Base-by-base conservation (phyloP, 2,329 filamentous ascomycete species). In the Phialocephala sp. region DNA sequence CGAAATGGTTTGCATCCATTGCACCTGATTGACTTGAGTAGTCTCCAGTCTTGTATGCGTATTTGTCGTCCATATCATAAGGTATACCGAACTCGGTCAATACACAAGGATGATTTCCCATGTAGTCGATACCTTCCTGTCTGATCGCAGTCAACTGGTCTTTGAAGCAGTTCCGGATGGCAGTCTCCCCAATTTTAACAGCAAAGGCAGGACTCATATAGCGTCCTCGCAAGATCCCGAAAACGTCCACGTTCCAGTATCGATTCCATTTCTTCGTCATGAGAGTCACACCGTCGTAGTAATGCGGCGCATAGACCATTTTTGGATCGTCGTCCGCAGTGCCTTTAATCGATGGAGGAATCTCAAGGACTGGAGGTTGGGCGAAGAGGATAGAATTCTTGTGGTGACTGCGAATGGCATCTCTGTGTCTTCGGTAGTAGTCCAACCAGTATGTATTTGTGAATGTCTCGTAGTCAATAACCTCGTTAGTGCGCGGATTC, bases 181-280 rank as follows among this genome's bases (percentile, higher is more conserved):
- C 94, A 2, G 89, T 91, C 80, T 98, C 94, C 57, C 95, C 95
- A 56, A 99, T 83, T 75, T 94, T 95, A 76, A 99, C 90, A 3
- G 93, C 95, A 75, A 99, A 94, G 0, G 92, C 92, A 14, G 95
- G 95, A 24, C 90, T 91, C 71, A 91, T 83, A 75, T 99, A 99
- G 70, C 90, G 90, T 14, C 95, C 95, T 55, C 95, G 90, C 52
- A 99, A 82, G 15, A 99, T 87, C 2, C 95, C 95, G 59, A 99
- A 88, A 4, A 99, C 92, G 76, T 99, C 95, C 8, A 99, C 91
- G 72, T 99, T 99, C 91, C 95, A 99, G 18, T 91, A 89, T 45
- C 94, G 91, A 76, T 98, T 99, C 95, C 95, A 99, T 78, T 97
- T 97, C 80, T 99, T 99, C 14, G 93, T 98, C 85, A 99, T 91